Evolutionary conservation across 2,329 filamentous ascomycete species (phyloP).

Genomic region (Sporothrix schenckii): DNA sequence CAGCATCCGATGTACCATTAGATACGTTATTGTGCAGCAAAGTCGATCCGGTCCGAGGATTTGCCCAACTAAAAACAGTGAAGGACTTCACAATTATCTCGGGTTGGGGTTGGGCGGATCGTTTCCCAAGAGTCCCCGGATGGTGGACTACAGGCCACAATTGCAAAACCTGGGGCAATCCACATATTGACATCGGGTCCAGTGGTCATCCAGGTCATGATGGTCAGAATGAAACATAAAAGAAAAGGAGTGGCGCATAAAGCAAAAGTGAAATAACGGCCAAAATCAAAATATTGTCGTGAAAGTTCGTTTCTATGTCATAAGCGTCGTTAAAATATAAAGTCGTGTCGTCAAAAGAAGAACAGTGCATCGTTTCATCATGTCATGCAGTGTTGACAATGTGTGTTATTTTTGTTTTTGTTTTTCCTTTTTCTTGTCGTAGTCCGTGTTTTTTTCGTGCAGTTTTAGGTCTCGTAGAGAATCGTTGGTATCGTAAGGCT

Average conservation of each 20-base stretch:
- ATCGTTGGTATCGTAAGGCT: conserved; percentile 5
- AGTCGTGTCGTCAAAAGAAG: conserved; percentile 23
- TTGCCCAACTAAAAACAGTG: neutral
- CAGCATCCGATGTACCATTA: neutral
- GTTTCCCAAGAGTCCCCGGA: neutral
- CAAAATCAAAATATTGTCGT: conserved; percentile 20
- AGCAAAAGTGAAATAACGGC: neutral
- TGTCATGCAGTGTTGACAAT: neutral
- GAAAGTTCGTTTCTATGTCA: conserved; percentile 32
- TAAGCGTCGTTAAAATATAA: conserved; percentile 25
- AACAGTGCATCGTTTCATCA: conserved; percentile 10
- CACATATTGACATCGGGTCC: conserved; percentile 2
- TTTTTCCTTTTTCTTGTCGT: neutral
- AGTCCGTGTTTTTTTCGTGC: neutral
- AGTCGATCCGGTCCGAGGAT: no score
- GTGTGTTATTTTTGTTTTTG: neutral
- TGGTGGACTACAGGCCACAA: neutral
- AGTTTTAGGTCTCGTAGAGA: neutral
- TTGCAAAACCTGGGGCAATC: neutral
- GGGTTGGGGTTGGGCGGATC: neutral
- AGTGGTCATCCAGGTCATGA: neutral
- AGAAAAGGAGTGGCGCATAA: neutral
- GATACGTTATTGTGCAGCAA: neutral
- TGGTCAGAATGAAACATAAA: neutral
- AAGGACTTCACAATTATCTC: neutral